These are phyloP conservation scores for Mycena filopes DNA, from an alignment of 768 basidiomycete species.

Conservation along the genomic window DNA sequence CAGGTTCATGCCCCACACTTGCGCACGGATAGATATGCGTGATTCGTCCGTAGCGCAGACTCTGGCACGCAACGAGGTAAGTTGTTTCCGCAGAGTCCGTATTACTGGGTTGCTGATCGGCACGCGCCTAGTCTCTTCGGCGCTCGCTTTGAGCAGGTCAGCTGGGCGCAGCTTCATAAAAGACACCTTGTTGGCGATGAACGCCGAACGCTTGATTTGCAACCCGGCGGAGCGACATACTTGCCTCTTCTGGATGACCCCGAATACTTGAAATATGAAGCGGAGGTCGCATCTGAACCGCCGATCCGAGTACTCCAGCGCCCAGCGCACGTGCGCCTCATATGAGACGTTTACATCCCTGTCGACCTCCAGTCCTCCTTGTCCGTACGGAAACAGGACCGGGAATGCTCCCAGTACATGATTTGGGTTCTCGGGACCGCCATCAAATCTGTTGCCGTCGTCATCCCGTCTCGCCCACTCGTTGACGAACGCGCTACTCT, in stretches of 20 bases:
- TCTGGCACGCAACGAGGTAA: slow-evolving; percentile 35
- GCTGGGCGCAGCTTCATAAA: slow-evolving; percentile 40
- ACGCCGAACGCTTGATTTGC: slow-evolving; percentile 30
- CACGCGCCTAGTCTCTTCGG: slow-evolving; percentile 42
- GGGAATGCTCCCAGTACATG: slow-evolving; percentile 38
- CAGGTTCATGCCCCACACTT: slow-evolving; percentile 42
- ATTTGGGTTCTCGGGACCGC: slow-evolving; percentile 39
- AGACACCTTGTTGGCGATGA: slow-evolving; percentile 33
- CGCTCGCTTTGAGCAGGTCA: slow-evolving; percentile 44
- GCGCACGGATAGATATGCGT: slow-evolving; percentile 32
- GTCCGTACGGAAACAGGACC: not conserved
- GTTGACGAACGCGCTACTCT: slow-evolving; percentile 40
- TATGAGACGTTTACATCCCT: slow-evolving; percentile 33
- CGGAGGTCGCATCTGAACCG: slow-evolving; percentile 40
- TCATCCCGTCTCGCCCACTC: slow-evolving; percentile 38
- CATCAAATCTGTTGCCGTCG: slow-evolving; percentile 31
- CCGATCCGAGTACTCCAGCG: slow-evolving; percentile 41
- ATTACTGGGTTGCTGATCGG: slow-evolving; percentile 42
- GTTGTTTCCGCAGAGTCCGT: slow-evolving; percentile 35
- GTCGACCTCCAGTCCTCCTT: not conserved
- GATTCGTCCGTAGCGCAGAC: slow-evolving; percentile 48
- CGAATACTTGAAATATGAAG: slow-evolving; percentile 45
- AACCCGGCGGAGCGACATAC: slow-evolving; percentile 39
- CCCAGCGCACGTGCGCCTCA: slow-evolving; percentile 43
- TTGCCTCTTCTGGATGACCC: slow-evolving; percentile 41